Conservation (phyloP, 208 protist genomes). For the Leishmania amazonensis region DNA sequence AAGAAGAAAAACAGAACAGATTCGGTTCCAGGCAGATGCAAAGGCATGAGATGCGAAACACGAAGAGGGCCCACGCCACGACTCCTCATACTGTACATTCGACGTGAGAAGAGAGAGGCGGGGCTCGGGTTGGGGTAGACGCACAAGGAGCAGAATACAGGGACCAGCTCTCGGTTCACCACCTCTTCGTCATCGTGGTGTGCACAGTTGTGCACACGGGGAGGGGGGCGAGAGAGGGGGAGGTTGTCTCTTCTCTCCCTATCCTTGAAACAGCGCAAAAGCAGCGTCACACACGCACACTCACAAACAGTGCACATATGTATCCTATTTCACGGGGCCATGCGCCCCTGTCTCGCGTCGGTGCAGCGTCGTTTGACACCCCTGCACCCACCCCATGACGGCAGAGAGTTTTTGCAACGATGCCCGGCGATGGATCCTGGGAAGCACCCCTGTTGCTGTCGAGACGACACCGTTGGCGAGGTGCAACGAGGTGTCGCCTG, state of each 20-base stretch:
- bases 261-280: neutral
- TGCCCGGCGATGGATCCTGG: neutral
- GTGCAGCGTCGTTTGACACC: conserved; percentile 25
- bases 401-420: neutral
- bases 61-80: neutral
- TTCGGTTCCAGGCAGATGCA: neutral
- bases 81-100: neutral
- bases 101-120: neutral
- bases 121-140: neutral
- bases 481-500: neutral
- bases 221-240: neutral
- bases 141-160: neutral
- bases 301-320: neutral
- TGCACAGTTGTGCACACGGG: neutral
- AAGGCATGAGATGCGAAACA: neutral
- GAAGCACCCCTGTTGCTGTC: neutral
- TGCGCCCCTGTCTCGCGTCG: conserved; percentile 6
- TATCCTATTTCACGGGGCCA: conserved; percentile 2
- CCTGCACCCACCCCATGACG: conserved; percentile 6
- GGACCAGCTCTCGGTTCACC: neutral
- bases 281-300: neutral
- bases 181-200: neutral
- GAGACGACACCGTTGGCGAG: neutral
- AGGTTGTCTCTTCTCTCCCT: neutral
- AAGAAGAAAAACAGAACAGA: neutral